A percentile compares a stretch with the other conserved stretches of the same genome.
Evolutionary conservation across 2,329 filamentous ascomycete species (phyloP).

Genomic region (Aspergillus persii): DNA sequence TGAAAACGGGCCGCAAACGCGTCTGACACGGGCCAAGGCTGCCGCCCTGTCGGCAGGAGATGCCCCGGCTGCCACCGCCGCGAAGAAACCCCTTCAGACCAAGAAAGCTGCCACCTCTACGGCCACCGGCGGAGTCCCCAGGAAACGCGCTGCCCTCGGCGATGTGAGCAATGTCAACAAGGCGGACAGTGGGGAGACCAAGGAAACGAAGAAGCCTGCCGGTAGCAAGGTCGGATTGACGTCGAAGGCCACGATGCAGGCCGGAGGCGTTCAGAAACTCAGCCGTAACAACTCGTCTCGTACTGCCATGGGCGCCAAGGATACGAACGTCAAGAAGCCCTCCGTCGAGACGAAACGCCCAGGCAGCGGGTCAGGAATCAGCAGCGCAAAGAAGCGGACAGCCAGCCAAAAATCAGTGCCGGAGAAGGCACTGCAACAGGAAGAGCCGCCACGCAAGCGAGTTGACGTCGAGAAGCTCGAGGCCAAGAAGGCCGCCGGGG

Average conservation of each 20-base stretch:
- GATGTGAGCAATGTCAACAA: conserved; percentile 97
- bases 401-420: conserved; percentile 57
- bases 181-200: conserved; percentile 53
- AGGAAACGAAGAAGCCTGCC: conserved; percentile 71
- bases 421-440: conserved; percentile 54
- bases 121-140: conserved; percentile 51
- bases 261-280: conserved; percentile 77
- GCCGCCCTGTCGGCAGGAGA: conserved; percentile 59
- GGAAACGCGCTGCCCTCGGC: conserved; percentile 81
- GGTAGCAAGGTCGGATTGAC: conserved; percentile 65
- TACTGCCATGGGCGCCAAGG: conserved; percentile 64
- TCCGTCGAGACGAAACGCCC: conserved; percentile 66
- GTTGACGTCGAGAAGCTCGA: conserved; percentile 52
- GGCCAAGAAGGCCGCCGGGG: conserved; percentile 21
- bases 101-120: conserved; percentile 61
- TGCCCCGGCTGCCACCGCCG: conserved; percentile 57
- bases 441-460: conserved; percentile 69
- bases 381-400: conserved; percentile 65
- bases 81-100: conserved; percentile 64
- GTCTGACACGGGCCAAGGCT: conserved; percentile 89
- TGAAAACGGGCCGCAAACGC: conserved; percentile 77
- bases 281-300: conserved; percentile 60
- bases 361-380: conserved; percentile 68
- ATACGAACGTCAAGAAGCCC: conserved; percentile 61
- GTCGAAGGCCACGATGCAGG: conserved; percentile 73